A percentile compares a stretch with the other conserved stretches of the same genome.
phyloP scores from a whole-genome alignment of 2,329 filamentous ascomycete species.

The Pseudogymnoascus sp. region DNA sequence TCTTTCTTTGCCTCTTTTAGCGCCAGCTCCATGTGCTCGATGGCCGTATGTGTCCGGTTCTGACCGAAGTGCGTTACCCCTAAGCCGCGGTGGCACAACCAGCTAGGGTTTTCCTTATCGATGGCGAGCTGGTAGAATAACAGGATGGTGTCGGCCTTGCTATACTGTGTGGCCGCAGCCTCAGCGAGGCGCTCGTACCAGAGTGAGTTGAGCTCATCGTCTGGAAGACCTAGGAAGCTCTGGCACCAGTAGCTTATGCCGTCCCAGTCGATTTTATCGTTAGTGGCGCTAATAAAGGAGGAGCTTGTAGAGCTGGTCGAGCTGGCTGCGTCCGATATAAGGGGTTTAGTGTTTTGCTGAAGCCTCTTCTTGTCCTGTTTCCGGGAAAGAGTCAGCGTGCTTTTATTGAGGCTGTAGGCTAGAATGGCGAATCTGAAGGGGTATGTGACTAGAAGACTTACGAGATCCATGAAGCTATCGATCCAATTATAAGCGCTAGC shows the following conservation, averaged over 20 bases:
- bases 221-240: neutral
- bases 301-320: neutral
- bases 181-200: neutral
- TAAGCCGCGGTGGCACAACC: neutral
- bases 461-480: neutral
- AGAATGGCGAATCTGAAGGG: neutral
- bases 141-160: neutral
- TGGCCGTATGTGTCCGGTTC: neutral
- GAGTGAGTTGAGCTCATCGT: neutral
- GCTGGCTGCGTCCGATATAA: neutral
- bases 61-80: neutral
- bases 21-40: neutral
- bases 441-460: neutral
- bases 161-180: neutral
- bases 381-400: neutral
- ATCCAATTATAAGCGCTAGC: neutral
- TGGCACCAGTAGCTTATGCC: neutral
- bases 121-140: neutral
- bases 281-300: neutral
- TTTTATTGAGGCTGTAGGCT: neutral
- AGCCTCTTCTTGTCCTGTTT: neutral
- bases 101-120: neutral
- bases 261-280: neutral
- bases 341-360: neutral
- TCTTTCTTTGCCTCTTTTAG: neutral